These are phyloP conservation scores for Trametes cingulata DNA, from an alignment of 768 basidiomycete species.

Conservation along the genomic window DNA sequence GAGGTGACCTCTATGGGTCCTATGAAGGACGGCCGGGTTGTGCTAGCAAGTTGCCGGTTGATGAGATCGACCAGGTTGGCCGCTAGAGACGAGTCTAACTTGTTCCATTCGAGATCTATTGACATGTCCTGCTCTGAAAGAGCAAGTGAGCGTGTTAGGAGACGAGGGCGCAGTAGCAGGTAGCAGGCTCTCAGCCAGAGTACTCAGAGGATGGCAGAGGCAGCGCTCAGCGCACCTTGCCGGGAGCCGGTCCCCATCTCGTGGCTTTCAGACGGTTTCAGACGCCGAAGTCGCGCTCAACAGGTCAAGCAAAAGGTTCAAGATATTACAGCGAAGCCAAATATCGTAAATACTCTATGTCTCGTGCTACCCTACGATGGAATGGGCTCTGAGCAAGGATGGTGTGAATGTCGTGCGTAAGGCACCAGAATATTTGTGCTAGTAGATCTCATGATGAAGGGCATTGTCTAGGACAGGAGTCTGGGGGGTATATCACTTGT, in stretches of 20 bases:
- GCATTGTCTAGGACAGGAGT: slow-evolving; percentile 15
- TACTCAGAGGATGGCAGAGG: too few species aligned
- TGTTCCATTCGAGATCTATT: slow-evolving; percentile 92
- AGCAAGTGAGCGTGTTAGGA: not conserved
- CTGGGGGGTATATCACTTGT: slow-evolving; percentile 22
- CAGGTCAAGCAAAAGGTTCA: not conserved
- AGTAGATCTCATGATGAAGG: slow-evolving; percentile 16
- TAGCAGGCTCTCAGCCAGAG: too few species aligned
- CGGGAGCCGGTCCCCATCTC: too few species aligned
- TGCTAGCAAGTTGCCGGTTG: slow-evolving; percentile 72
- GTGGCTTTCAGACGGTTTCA: too few species aligned
- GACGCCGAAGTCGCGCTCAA: too few species aligned
- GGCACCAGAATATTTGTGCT: slow-evolving; percentile 14
- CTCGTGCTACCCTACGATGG: slow-evolving; percentile 16
- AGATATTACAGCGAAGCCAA: slow-evolving; percentile 14
- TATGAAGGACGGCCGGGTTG: slow-evolving; percentile 87
- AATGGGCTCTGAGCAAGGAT: slow-evolving; percentile 10
- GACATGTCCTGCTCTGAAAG: slow-evolving; percentile 57
- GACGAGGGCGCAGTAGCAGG: not conserved
- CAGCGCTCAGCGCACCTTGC: too few species aligned
- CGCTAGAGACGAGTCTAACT: slow-evolving; percentile 74
- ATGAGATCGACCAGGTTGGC: slow-evolving; percentile 69
- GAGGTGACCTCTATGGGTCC: slow-evolving; percentile 87
- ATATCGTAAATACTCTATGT: slow-evolving; percentile 24
- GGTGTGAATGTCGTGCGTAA: slow-evolving; percentile 11